phyloP scores from a whole-genome alignment of 2,329 filamentous ascomycete genomes.

The Beauveria varroae region DNA sequence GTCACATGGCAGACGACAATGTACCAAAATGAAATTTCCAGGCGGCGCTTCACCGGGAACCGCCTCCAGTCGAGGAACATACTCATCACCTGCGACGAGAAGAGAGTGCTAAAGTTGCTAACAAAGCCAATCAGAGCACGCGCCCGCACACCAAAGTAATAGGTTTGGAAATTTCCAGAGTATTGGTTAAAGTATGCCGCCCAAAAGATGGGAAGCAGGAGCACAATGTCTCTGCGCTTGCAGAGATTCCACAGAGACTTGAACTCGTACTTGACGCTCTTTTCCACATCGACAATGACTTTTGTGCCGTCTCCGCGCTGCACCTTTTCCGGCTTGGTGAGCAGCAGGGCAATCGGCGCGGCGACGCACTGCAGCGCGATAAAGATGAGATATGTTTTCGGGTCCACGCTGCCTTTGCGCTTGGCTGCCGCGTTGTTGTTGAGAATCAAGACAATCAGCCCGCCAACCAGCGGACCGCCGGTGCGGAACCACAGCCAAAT shows the following conservation, averaged over 20 bases:
- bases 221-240: slow-evolving; percentile 16
- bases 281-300: slow-evolving; percentile 17
- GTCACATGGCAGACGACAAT: slow-evolving; percentile 36
- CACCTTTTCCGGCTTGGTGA: slow-evolving; percentile 22
- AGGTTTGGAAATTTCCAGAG: slow-evolving; percentile 40
- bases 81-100: slow-evolving; percentile 38
- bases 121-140: slow-evolving; percentile 40
- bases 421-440: slow-evolving; percentile 24
- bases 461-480: slow-evolving; percentile 39
- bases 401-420: slow-evolving; percentile 19
- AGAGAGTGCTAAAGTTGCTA: slow-evolving; percentile 24
- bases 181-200: slow-evolving; percentile 25
- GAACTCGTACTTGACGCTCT: slow-evolving; percentile 18
- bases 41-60: slow-evolving; percentile 29
- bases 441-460: slow-evolving; percentile 37
- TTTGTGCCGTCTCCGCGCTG: slow-evolving; percentile 19
- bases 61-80: slow-evolving; percentile 35
- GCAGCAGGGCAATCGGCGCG: slow-evolving; percentile 19
- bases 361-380: slow-evolving; percentile 22
- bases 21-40: slow-evolving; percentile 37
- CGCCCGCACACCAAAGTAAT: slow-evolving; percentile 30
- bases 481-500: slow-evolving; percentile 39
- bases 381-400: slow-evolving; percentile 22
- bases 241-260: slow-evolving; percentile 16
- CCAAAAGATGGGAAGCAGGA: slow-evolving; percentile 20